Conservation (phyloP, 768 basidiomycete species). For the Pleurotus cornucopiae region DNA sequence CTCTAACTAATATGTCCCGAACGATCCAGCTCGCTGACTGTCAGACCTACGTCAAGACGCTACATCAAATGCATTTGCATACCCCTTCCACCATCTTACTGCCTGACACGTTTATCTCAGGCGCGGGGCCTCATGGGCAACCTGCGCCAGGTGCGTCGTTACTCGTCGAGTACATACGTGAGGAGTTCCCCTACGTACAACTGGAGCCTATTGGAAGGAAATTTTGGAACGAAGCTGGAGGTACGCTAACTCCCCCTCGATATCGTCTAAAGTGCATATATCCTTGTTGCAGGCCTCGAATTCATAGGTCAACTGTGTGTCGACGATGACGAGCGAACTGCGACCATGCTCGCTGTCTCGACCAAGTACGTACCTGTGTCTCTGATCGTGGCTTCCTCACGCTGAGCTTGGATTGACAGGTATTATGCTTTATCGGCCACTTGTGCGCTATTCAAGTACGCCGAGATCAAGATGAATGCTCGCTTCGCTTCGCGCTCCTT, state of each 20-base stretch:
- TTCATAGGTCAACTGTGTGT: conserved; percentile 76
- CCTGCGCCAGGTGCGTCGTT: conserved; percentile 47
- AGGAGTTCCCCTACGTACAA: conserved; percentile 66
- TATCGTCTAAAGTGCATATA: neutral
- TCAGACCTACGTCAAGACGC: conserved; percentile 83
- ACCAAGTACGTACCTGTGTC: conserved; percentile 61
- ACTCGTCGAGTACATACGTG: conserved; percentile 66
- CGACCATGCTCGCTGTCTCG: conserved; percentile 70
- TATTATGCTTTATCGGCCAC: conserved; percentile 87
- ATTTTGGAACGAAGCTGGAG: conserved; percentile 84
- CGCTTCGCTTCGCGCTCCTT: conserved; percentile 69
- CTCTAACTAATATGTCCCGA: neutral
- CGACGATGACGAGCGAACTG: conserved; percentile 79
- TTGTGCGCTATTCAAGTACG: conserved; percentile 84
- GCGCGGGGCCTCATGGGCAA: conserved; percentile 39
- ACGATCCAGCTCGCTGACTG: conserved; percentile 69
- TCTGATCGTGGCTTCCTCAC: neutral
- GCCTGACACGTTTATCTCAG: conserved; percentile 75
- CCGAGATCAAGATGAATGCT: conserved; percentile 64
- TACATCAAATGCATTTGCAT: conserved; percentile 83
- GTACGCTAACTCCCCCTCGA: conserved; percentile 29
- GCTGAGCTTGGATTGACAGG: conserved; percentile 31
- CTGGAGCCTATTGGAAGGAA: conserved; percentile 71
- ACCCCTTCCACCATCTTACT: conserved; percentile 68
- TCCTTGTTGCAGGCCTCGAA: conserved; percentile 62